These are phyloP conservation scores for Aspergillus sp. DNA, from an alignment of 2,329 filamentous ascomycete species.

Conservation along the genomic window DNA sequence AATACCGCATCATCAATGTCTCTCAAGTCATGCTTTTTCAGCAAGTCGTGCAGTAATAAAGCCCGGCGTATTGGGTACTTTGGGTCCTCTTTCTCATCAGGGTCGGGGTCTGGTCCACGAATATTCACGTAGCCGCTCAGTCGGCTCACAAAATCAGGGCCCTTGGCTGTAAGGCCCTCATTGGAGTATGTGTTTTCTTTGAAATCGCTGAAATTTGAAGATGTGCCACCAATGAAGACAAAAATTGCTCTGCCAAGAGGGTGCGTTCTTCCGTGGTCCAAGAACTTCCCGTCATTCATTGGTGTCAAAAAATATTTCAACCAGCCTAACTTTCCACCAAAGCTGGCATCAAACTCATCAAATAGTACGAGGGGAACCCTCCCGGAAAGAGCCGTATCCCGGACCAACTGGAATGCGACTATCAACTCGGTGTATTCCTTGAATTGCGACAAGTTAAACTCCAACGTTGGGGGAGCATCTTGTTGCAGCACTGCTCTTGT, in stretches of 20 bases:
- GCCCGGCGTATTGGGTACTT: not conserved
- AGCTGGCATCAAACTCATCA: slow-evolving; percentile 2
- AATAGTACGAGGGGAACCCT: slow-evolving; percentile 1
- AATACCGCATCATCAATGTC: not conserved
- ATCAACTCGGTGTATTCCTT: not conserved
- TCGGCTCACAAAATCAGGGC: slow-evolving; percentile 5
- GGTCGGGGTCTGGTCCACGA: not conserved
- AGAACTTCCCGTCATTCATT: slow-evolving; percentile 7
- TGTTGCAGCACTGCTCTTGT: not conserved
- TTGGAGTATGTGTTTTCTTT: too few species aligned
- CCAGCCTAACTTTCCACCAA: slow-evolving; percentile 2
- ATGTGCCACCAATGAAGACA: slow-evolving; percentile 2
- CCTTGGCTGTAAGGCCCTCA: not conserved
- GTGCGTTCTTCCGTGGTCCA: not conserved
- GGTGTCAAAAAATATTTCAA: slow-evolving; percentile 6
- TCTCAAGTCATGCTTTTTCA: not conserved
- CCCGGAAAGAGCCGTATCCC: not conserved
- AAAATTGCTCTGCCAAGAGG: slow-evolving; percentile 3
- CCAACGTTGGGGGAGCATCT: not conserved
- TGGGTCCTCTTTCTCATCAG: not conserved
- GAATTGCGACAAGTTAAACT: slow-evolving; percentile 7
- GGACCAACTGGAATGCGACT: not conserved
- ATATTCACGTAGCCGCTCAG: slow-evolving; percentile 2
- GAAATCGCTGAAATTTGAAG: not conserved
- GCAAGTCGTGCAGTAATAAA: not conserved